Percentiles rank a stretch among this genome's conserved stretches.
Conservation (phyloP, 139 green algal genomes). For the Auxenochlorella protothecoides region DNA sequence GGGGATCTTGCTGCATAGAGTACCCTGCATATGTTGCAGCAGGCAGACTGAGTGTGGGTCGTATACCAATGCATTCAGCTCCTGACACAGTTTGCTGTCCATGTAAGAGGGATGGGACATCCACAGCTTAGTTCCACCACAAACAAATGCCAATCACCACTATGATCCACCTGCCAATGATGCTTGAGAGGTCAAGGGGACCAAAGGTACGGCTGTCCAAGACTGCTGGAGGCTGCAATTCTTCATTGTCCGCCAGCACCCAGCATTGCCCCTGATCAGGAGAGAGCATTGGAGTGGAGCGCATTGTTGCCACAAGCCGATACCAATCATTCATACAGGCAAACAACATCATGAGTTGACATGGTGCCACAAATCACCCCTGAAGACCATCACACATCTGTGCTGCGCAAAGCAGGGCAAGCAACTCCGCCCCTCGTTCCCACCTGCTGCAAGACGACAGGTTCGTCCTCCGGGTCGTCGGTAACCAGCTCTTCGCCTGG, state of each 20-base stretch:
- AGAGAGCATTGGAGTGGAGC: neutral
- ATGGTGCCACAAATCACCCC: too few relatives aligned
- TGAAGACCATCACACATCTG: too few relatives aligned
- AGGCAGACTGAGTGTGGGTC: neutral
- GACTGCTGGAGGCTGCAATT: slow-evolving; percentile 36
- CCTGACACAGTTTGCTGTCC: neutral
- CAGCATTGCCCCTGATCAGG: slow-evolving; percentile 56
- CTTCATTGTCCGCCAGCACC: slow-evolving; percentile 72
- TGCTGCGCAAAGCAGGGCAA: too few relatives aligned
- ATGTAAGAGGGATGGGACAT: too few relatives aligned
- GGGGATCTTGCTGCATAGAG: slow-evolving; percentile 19
- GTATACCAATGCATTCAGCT: neutral
- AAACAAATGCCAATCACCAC: too few relatives aligned
- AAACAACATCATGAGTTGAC: too few relatives aligned
- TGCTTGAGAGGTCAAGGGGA: slow-evolving; percentile 30
- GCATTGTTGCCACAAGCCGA: too few relatives aligned
- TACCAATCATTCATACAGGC: too few relatives aligned
- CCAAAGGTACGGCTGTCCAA: slow-evolving; percentile 56
- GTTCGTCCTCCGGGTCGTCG: slow-evolving; percentile 11
- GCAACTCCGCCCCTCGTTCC: too few relatives aligned
- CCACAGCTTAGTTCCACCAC: too few relatives aligned
- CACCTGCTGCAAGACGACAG: slow-evolving; percentile 20
- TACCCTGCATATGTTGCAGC: neutral
- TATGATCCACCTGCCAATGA: slow-evolving; percentile 29
- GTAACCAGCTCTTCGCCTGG: slow-evolving; percentile 58